Percentiles rank a stretch among this genome's conserved stretches.
Evolutionary conservation across 78 protist species (phyloP).

Genomic region (Cavenderia fasciculata): DNA sequence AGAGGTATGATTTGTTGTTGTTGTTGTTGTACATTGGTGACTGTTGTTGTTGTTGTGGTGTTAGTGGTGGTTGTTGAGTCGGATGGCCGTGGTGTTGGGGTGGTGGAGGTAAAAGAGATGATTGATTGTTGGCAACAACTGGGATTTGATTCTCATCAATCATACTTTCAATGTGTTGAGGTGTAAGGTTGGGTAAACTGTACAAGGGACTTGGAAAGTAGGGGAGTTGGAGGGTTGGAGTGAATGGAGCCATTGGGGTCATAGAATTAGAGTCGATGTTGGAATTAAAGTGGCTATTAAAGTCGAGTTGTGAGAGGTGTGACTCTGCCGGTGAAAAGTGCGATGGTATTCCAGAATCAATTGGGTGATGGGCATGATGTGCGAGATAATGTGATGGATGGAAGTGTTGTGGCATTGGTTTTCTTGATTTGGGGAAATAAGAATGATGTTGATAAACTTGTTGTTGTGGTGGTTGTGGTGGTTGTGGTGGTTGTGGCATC

Average conservation of each 20-base stretch:
- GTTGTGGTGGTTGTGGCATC: background rate
- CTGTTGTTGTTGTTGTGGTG: background rate
- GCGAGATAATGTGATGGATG: background rate
- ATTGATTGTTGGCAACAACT: background rate
- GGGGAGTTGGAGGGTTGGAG: constrained; percentile 8
- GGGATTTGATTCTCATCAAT: background rate
- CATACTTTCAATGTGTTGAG: constrained; percentile 11
- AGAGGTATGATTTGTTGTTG: too few species aligned
- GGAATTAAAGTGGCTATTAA: background rate
- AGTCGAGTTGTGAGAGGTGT: background rate
- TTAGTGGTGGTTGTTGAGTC: background rate
- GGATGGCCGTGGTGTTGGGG: background rate
- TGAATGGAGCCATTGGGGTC: background rate
- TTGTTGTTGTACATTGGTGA: background rate
- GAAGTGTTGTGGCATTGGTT: background rate
- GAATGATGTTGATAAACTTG: constrained; percentile 23
- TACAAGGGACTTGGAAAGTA: constrained; percentile 34
- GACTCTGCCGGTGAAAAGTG: constrained; percentile 29
- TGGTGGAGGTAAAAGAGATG: background rate
- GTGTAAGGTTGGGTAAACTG: constrained; percentile 22
- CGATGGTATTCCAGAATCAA: background rate
- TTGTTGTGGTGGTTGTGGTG: background rate
- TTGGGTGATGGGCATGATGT: constrained; percentile 4
- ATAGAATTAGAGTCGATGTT: background rate
- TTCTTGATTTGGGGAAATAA: background rate